Conservation (phyloP, 768 basidiomycete species). For the Crepidotus variabilis region DNA sequence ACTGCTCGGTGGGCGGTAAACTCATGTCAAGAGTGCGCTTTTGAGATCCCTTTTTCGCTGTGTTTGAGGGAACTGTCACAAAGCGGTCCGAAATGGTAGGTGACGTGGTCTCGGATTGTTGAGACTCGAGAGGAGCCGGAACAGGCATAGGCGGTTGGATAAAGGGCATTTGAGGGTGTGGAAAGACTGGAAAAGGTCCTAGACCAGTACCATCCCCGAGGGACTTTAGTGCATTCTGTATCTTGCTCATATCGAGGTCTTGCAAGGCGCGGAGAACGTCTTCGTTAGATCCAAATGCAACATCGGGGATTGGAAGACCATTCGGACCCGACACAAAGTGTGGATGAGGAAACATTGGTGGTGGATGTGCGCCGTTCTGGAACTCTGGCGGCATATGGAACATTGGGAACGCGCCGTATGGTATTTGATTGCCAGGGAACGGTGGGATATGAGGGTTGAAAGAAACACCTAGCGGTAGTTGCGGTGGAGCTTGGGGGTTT, state of each 20-base stretch:
- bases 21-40: slow-evolving; percentile 40
- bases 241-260: slow-evolving; percentile 68
- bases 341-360: slow-evolving; percentile 13
- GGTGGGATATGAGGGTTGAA: slow-evolving; percentile 21
- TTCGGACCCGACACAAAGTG: slow-evolving; percentile 15
- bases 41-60: slow-evolving; percentile 22
- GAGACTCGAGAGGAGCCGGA: slow-evolving; percentile 28
- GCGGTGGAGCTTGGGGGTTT: slow-evolving; percentile 18
- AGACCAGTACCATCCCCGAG: slow-evolving; percentile 52
- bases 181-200: slow-evolving; percentile 30
- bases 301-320: slow-evolving; percentile 23
- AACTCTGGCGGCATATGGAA: too few relatives aligned
- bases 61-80: slow-evolving; percentile 25
- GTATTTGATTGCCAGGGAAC: neutral
- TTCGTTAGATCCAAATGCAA: slow-evolving; percentile 57
- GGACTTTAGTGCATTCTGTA: slow-evolving; percentile 62
- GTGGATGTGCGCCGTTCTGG: too few relatives aligned
- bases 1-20: slow-evolving; percentile 34
- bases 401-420: too few relatives aligned
- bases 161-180: slow-evolving; percentile 17
- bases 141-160: slow-evolving; percentile 15
- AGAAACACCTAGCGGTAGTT: too few relatives aligned
- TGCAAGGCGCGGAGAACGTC: slow-evolving; percentile 72
- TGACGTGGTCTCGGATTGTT: too few relatives aligned
- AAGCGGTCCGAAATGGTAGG: slow-evolving; percentile 42